Base-by-base conservation (phyloP, 192 early-diverging fungal genomes). In the Rhizophagus clarus region DNA sequence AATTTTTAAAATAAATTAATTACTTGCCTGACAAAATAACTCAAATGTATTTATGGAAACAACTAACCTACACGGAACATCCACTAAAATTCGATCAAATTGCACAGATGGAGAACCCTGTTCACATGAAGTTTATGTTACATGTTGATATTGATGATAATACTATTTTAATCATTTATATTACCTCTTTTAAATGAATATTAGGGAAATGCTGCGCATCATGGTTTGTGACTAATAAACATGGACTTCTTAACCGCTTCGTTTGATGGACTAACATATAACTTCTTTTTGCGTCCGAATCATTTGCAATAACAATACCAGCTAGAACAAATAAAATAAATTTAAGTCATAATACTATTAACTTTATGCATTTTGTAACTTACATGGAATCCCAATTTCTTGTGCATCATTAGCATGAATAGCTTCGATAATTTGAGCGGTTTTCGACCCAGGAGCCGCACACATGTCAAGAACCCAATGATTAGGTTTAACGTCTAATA, bases 371-470 rank as follows among this genome's bases (percentile, higher is more conserved):
- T 56, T 49, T 1, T 49, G 11, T 31, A 1, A 67, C 83, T 61
- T 83, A 90, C 89, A 56, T 47, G 93, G 92, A 28, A 88, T 81
- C 72, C 85, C 77, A 24, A 88, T 90, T 17, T 80, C 68, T 40
- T 81, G 85, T 61, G 63, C 15, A 47, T 87, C 89, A 71, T 90
- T 91, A 51, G 85, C 90, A 79, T 93, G 93, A 63, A 95, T 86
- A 66, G 91, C 92, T 84, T 96, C 94, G 71, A 96, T 86, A 60
- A 95, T 88, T 89, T 98, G 98, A 34, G 95, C 95, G 26, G 98
- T 98, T 86, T 99, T 99, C 80, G 95, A 96, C 80, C 98, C 98
- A 32, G 98, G 98, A 49, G 98, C 96, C 40, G 98, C 98, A 83
- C 98, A 99, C 97, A 96, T 98, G 73, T 96, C 95, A 77, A 95